Conservation (phyloP, 306 rosid species). For the Gillenia trifoliata region DNA sequence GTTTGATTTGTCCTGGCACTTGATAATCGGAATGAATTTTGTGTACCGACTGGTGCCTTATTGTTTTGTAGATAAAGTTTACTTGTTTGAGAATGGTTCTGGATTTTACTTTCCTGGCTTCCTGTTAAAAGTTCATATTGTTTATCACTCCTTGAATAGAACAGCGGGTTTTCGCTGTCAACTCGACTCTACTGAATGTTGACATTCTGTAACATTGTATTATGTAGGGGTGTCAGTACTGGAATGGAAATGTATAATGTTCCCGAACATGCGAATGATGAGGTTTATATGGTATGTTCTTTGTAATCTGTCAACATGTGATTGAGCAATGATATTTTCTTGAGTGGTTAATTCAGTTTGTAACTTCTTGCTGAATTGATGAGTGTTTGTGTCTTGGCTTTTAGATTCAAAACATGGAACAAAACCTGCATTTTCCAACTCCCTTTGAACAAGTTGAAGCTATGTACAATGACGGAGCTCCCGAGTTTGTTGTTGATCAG, state of each 20-base stretch:
- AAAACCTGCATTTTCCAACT: conserved; percentile 48
- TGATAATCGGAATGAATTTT: background rate
- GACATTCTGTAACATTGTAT: conserved; percentile 20
- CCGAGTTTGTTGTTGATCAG: conserved; percentile 83
- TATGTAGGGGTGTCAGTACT: conserved; percentile 60
- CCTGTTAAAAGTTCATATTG: too few species aligned
- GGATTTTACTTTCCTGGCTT: background rate
- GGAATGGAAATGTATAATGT: conserved; percentile 60
- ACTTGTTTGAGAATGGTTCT: background rate
- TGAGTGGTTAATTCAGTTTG: conserved; percentile 3
- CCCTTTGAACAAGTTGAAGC: conserved; percentile 61
- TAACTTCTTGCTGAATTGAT: background rate
- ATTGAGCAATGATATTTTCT: background rate
- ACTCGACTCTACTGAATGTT: conserved; percentile 11
- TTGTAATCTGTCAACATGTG: background rate
- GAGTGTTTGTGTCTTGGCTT: conserved; percentile 19
- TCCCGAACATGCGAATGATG: conserved; percentile 44
- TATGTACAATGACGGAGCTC: conserved; percentile 69
- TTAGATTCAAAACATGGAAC: conserved; percentile 56
- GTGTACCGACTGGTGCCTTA: background rate
- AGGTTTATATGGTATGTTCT: conserved; percentile 45
- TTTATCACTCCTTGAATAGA: too few species aligned
- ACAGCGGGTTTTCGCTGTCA: too few species aligned
- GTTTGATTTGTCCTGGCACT: background rate
- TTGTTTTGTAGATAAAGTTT: background rate